phyloP scores from a whole-genome alignment of 345 rosid genomes.

The Psidium friedrichsthalianum region DNA sequence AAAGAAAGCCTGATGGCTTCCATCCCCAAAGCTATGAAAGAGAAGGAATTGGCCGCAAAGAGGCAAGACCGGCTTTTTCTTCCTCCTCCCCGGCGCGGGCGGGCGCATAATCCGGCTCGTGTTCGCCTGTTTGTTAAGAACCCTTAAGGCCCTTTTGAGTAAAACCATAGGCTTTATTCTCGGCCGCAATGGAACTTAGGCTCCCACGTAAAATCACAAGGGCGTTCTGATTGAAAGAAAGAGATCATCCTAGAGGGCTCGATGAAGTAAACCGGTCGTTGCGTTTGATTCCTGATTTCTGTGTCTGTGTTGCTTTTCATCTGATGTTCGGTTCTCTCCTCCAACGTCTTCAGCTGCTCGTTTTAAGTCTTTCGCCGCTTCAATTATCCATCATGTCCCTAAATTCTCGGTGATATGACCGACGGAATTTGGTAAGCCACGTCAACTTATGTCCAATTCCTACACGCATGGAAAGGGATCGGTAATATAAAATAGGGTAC shows the following conservation, averaged over 20 bases:
- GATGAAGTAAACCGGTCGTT: not conserved
- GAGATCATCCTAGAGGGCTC: not conserved
- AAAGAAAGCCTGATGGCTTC: not conserved
- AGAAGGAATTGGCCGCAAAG: not conserved
- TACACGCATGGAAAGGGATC: not conserved
- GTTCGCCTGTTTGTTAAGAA: not conserved
- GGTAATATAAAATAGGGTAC: not conserved
- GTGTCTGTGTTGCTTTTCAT: not conserved
- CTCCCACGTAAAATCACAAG: not conserved
- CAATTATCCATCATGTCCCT: not conserved
- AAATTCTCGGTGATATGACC: not conserved
- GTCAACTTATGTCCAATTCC: not conserved
- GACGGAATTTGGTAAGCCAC: not conserved
- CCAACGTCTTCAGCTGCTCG: not conserved
- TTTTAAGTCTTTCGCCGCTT: not conserved
- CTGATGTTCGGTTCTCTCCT: not conserved
- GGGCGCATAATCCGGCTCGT: not conserved
- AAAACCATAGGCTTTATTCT: not conserved
- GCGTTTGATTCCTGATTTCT: not conserved
- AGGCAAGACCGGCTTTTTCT: not conserved
- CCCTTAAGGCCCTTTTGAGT: not conserved
- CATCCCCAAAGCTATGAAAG: not conserved
- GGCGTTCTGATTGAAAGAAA: not conserved
- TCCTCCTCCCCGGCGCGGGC: not conserved
- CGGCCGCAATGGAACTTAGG: not conserved